Conservation (phyloP, 1,139 yeast species). For the Yamadazyma trypodendri region DNA sequence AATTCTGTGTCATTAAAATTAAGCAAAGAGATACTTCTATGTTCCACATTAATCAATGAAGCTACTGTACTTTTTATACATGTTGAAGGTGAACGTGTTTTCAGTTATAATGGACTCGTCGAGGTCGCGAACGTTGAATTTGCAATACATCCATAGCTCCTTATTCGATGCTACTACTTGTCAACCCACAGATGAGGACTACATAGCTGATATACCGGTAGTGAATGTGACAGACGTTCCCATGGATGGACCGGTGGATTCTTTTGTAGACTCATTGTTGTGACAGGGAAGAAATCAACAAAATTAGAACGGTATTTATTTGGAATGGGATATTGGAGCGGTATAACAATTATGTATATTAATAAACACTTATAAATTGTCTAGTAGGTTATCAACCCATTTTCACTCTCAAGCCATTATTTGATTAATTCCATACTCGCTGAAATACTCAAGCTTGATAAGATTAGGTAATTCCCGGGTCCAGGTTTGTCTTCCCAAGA, state of each 20-base stretch:
- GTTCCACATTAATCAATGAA: slow-evolving; percentile 32
- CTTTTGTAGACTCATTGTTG: background rate
- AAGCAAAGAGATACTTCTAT: background rate
- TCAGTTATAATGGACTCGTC: slow-evolving; percentile 37
- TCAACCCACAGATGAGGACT: slow-evolving; percentile 18
- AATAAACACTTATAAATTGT: too few relatives aligned
- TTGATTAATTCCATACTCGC: slow-evolving; percentile 20
- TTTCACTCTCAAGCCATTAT: background rate
- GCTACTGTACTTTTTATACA: slow-evolving; percentile 33
- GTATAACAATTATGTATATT: background rate
- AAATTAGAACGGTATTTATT: background rate
- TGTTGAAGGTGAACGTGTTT: slow-evolving; percentile 38
- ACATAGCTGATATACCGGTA: slow-evolving; percentile 8
- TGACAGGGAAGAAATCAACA: background rate
- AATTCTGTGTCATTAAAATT: background rate
- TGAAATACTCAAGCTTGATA: slow-evolving; percentile 29
- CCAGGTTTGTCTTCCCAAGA: slow-evolving; percentile 38
- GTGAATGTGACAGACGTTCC: slow-evolving; percentile 8
- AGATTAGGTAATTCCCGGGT: slow-evolving; percentile 22
- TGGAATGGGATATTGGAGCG: background rate
- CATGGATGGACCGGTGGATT: slow-evolving; percentile 1
- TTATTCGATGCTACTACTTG: slow-evolving; percentile 29
- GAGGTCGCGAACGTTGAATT: slow-evolving; percentile 31
- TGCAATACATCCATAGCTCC: slow-evolving; percentile 37
- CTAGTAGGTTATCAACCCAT: too few relatives aligned